A percentile compares a stretch with the other conserved stretches of the same genome.
Evolutionary conservation across 352 stramenopile species (phyloP).

Genomic region (Pythium aphanidermatum): DNA sequence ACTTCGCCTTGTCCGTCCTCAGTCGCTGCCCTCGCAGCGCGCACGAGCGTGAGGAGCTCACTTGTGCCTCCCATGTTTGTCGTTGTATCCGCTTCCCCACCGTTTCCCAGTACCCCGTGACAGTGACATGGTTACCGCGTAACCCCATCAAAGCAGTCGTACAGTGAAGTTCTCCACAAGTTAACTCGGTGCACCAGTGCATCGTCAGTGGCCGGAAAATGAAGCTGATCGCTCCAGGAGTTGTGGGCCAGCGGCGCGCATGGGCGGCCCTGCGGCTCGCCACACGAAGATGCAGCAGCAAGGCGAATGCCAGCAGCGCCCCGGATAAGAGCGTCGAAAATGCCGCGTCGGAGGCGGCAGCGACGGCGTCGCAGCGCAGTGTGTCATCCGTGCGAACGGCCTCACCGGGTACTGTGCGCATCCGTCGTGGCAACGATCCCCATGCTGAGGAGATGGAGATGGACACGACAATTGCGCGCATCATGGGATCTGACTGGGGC

Average conservation of each 20-base stretch:
- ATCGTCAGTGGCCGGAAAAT: too few relatives aligned
- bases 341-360: not conserved
- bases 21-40: too few relatives aligned
- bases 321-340: not conserved
- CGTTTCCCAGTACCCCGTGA: too few relatives aligned
- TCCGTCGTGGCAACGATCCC: slow-evolving; percentile 15
- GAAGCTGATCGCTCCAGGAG: slow-evolving; percentile 4
- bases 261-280: not conserved
- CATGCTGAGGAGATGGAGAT: slow-evolving; percentile 19
- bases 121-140: too few relatives aligned
- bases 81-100: too few relatives aligned
- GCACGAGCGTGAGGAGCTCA: too few relatives aligned
- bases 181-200: too few relatives aligned
- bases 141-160: too few relatives aligned
- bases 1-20: too few relatives aligned
- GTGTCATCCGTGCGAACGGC: slow-evolving; percentile 10
- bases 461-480: slow-evolving; percentile 21
- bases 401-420: slow-evolving; percentile 14
- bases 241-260: not conserved
- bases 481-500: slow-evolving; percentile 35
- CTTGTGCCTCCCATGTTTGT: too few relatives aligned
- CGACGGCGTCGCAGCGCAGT: not conserved
- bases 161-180: too few relatives aligned
- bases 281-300: slow-evolving; percentile 1
- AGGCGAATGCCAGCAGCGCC: not conserved